These are phyloP conservation scores for Bimuria novae-zelandiae DNA, from an alignment of 2,329 filamentous ascomycete genomes.

Conservation along the genomic window DNA sequence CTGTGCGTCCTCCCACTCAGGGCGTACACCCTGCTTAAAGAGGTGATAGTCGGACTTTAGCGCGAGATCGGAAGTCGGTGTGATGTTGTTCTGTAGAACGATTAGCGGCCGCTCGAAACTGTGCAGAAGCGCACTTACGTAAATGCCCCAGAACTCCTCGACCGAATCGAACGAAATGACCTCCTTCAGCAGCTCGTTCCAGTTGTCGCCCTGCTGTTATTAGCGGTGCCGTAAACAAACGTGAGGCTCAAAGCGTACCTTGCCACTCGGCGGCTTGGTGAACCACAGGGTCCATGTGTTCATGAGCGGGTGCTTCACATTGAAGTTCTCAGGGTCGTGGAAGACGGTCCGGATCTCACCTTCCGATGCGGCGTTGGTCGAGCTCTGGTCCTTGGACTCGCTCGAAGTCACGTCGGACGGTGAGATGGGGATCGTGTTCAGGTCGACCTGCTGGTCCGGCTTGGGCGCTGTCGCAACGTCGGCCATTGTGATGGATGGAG, in stretches of 20 bases:
- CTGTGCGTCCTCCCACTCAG: constrained; percentile 97
- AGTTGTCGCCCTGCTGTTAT: constrained; percentile 81
- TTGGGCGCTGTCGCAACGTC: constrained; percentile 45
- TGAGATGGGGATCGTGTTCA: constrained; percentile 62
- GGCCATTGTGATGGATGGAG: constrained; percentile 34
- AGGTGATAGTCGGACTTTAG: constrained; percentile 99
- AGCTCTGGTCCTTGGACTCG: constrained; percentile 44
- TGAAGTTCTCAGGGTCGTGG: constrained; percentile 98
- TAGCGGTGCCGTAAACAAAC: too few species aligned
- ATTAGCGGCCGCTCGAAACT: constrained; percentile 15
- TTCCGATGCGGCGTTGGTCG: constrained; percentile 49
- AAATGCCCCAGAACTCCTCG: constrained; percentile 99
- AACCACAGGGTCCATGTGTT: constrained; percentile 99
- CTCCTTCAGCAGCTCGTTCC: constrained; percentile 97
- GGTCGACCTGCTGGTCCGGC: constrained; percentile 55
- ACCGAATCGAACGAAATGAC: constrained; percentile 98
- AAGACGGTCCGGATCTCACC: constrained; percentile 86
- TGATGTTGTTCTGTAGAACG: constrained; percentile 86
- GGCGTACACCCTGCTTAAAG: constrained; percentile 95
- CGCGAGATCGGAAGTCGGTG: constrained; percentile 90
- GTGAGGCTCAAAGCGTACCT: too few species aligned
- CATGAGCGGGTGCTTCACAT: constrained; percentile 97
- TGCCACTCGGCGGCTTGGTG: constrained; percentile 95
- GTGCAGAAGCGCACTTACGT: constrained; percentile 66
- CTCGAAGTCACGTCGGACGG: constrained; percentile 53